Evolutionary conservation across 2,329 filamentous ascomycete species (phyloP).

Genomic region (Didymella sp.): DNA sequence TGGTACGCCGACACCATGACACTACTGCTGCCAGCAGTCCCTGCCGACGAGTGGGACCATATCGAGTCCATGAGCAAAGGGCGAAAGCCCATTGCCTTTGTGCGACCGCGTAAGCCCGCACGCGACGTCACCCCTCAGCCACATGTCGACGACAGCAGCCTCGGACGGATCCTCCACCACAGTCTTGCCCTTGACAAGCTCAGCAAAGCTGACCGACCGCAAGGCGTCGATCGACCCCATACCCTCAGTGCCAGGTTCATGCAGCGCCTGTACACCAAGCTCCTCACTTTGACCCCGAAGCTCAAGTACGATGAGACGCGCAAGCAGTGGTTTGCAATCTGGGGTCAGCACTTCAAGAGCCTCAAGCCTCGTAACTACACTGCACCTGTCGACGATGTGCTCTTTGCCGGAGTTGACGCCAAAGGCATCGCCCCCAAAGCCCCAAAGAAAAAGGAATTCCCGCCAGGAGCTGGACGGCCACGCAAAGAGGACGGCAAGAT

Average conservation of each 20-base stretch:
- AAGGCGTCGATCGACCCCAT: constrained; percentile 40
- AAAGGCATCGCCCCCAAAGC: constrained; percentile 19
- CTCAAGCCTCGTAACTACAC: constrained; percentile 23
- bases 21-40: constrained; percentile 55
- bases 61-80: constrained; percentile 52
- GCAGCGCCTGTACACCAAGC: constrained; percentile 53
- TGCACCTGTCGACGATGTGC: constrained; percentile 26
- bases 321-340: constrained; percentile 37
- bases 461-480: constrained; percentile 11
- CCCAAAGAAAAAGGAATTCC: constrained; percentile 7
- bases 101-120: constrained; percentile 29
- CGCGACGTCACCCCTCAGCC: background rate
- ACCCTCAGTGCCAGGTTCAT: constrained; percentile 54
- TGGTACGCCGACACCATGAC: constrained; percentile 56
- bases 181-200: constrained; percentile 37
- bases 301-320: constrained; percentile 48
- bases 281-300: constrained; percentile 53
- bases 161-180: constrained; percentile 21
- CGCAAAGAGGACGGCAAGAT: constrained; percentile 28
- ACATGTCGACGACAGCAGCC: constrained; percentile 3
- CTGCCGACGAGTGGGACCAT: constrained; percentile 53
- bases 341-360: constrained; percentile 30
- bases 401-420: constrained; percentile 43
- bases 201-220: constrained; percentile 34
- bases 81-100: constrained; percentile 34